These are phyloP conservation scores for Calonectria honghensis DNA, from an alignment of 2,329 filamentous ascomycete species.

Conservation along the genomic window DNA sequence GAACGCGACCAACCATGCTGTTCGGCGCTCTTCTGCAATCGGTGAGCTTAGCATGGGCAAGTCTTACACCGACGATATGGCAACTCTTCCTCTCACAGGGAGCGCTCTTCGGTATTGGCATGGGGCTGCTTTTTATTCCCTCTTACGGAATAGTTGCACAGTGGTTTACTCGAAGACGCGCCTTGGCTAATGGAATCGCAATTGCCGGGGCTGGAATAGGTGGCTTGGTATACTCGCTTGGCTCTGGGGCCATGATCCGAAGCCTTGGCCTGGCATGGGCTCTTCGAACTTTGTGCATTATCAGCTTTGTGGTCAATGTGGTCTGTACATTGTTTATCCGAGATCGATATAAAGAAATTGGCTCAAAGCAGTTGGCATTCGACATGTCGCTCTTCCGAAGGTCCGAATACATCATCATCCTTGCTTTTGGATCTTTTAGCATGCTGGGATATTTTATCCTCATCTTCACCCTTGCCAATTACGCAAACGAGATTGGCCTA, in stretches of 20 bases:
- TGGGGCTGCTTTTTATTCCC: slow-evolving; percentile 76
- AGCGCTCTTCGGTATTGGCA: slow-evolving; percentile 75
- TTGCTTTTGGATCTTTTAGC: slow-evolving; percentile 75
- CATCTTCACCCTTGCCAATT: slow-evolving; percentile 78
- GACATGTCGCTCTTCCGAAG: slow-evolving; percentile 56
- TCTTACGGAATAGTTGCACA: slow-evolving; percentile 74
- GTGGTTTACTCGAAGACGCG: slow-evolving; percentile 75
- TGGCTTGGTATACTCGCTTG: slow-evolving; percentile 52
- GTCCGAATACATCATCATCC: slow-evolving; percentile 74
- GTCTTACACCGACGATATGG: slow-evolving; percentile 73
- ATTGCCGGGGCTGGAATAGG: slow-evolving; percentile 70
- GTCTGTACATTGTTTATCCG: slow-evolving; percentile 73
- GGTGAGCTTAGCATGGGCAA: slow-evolving; percentile 71
- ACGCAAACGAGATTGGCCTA: slow-evolving; percentile 76
- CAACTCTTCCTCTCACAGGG: slow-evolving; percentile 77
- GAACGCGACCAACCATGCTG: slow-evolving; percentile 64
- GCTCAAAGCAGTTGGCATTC: slow-evolving; percentile 37
- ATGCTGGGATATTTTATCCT: slow-evolving; percentile 80
- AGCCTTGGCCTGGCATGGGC: slow-evolving; percentile 73
- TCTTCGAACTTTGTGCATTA: slow-evolving; percentile 69
- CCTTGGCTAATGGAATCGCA: slow-evolving; percentile 74
- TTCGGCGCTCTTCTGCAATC: slow-evolving; percentile 72
- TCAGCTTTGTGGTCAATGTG: slow-evolving; percentile 73
- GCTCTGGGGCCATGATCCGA: slow-evolving; percentile 69
- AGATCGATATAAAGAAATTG: slow-evolving; percentile 62